A percentile compares a stretch with the other conserved stretches of the same genome.
Conservation (phyloP, 331 rosid species). For the Saraca asoca region DNA sequence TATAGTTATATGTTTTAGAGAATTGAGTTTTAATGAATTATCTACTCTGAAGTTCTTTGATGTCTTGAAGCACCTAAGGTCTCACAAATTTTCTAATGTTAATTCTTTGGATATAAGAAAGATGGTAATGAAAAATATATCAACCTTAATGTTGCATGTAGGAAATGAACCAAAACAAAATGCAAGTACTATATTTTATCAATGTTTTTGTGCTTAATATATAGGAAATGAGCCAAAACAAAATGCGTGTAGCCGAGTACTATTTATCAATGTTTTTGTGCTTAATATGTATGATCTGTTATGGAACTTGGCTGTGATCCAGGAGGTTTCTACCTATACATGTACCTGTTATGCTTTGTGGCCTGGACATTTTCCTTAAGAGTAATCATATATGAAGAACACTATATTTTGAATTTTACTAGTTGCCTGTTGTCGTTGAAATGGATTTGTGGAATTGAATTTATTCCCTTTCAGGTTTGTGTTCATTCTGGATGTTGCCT, state of each 20-base stretch:
- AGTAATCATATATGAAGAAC: neutral
- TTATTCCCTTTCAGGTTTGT: constrained; percentile 67
- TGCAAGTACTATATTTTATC: constrained; percentile 15
- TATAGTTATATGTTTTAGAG: constrained; percentile 3
- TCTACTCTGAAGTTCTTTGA: constrained; percentile 12
- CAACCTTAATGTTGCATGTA: constrained; percentile 4
- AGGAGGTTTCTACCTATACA: neutral
- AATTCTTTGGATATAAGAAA: neutral
- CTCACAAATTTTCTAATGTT: constrained; percentile 14
- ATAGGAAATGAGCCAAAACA: no score
- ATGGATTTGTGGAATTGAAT: constrained; percentile 25
- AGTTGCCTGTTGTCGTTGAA: neutral
- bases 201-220: no score
- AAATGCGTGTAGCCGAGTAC: no score
- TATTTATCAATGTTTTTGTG: no score
- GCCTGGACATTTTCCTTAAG: neutral
- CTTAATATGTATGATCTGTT: neutral
- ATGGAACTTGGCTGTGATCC: constrained; percentile 6
- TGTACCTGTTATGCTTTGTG: neutral
- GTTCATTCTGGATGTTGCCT: constrained; percentile 84
- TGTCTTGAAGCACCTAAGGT: constrained; percentile 17
- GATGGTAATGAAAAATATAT: constrained; percentile 1
- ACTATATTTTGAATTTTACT: neutral
- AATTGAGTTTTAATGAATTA: constrained; percentile 28
- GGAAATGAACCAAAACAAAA: constrained; percentile 12